phyloP scores from a whole-genome alignment of 768 basidiomycete genomes.

The Lactarius psammicola region DNA sequence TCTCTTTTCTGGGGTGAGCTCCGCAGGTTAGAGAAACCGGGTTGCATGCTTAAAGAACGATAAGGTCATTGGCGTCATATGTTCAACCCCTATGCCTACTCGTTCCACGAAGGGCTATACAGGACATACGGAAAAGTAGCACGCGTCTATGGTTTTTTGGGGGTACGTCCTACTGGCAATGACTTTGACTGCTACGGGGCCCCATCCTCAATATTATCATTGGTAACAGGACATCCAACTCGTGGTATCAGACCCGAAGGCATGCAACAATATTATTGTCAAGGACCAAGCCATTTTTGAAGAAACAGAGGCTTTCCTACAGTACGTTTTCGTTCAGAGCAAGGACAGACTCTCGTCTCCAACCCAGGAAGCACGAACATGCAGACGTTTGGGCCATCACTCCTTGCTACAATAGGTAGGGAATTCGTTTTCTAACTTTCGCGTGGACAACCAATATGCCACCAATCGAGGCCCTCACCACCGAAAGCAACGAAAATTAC shows the following conservation, averaged over 20 bases:
- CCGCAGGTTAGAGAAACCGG: too few species aligned
- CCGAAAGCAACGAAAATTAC: conserved; percentile 16
- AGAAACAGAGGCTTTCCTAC: neutral
- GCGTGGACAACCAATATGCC: neutral
- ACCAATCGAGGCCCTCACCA: neutral
- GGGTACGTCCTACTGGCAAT: too few species aligned
- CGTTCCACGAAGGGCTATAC: too few species aligned
- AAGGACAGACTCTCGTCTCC: neutral
- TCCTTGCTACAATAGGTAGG: conserved; percentile 6
- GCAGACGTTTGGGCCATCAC: neutral
- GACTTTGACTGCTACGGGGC: neutral
- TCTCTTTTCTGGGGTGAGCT: too few species aligned
- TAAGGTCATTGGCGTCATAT: too few species aligned
- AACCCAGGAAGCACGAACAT: conserved; percentile 1
- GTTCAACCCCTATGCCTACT: too few species aligned
- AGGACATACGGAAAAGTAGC: too few species aligned
- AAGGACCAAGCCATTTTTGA: conserved; percentile 10
- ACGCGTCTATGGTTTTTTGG: too few species aligned
- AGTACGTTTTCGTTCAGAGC: neutral
- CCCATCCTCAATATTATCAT: neutral
- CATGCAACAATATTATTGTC: conserved; percentile 6
- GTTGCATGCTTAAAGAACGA: too few species aligned
- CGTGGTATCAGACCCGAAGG: conserved; percentile 14
- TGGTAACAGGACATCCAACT: conserved; percentile 4
- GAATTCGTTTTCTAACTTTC: neutral